These are phyloP conservation scores for Neonothopanus nambi DNA, from an alignment of 1,284 basidiomycete genomes.

Conservation along the genomic window DNA sequence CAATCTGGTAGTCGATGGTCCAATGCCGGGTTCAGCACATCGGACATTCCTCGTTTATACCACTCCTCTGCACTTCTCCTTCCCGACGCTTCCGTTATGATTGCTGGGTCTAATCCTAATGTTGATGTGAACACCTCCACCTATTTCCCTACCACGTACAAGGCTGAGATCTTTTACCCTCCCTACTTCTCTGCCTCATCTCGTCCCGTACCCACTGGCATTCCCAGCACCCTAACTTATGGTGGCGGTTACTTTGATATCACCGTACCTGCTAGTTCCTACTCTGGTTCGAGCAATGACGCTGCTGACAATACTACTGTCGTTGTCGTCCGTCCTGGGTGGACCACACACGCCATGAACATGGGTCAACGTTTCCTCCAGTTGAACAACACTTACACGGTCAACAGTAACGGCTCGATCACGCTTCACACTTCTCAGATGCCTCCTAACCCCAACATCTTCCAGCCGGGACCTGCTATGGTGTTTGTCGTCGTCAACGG, in stretches of 20 bases:
- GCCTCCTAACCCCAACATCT: slow-evolving; percentile 69
- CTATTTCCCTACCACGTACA: slow-evolving; percentile 83
- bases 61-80: slow-evolving; percentile 90
- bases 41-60: slow-evolving; percentile 77
- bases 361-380: slow-evolving; percentile 54
- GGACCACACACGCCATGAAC: slow-evolving; percentile 45
- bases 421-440: slow-evolving; percentile 68
- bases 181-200: slow-evolving; percentile 74
- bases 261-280: slow-evolving; percentile 60
- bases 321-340: slow-evolving; percentile 78
- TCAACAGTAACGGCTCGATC: slow-evolving; percentile 55
- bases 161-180: slow-evolving; percentile 87
- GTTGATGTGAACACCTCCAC: slow-evolving; percentile 75
- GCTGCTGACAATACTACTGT: slow-evolving; percentile 81
- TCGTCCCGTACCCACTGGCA: slow-evolving; percentile 72
- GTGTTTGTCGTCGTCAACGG: slow-evolving; percentile 73
- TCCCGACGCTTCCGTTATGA: slow-evolving; percentile 82
- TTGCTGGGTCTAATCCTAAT: slow-evolving; percentile 94
- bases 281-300: slow-evolving; percentile 64
- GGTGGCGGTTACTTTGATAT: slow-evolving; percentile 82
- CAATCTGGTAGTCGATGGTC: slow-evolving; percentile 73
- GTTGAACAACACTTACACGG: slow-evolving; percentile 56
- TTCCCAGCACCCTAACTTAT: slow-evolving; percentile 77
- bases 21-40: slow-evolving; percentile 58
- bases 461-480: slow-evolving; percentile 75